Conservation (phyloP, 2,329 filamentous ascomycete species). For the Calonectria leucothoes region DNA sequence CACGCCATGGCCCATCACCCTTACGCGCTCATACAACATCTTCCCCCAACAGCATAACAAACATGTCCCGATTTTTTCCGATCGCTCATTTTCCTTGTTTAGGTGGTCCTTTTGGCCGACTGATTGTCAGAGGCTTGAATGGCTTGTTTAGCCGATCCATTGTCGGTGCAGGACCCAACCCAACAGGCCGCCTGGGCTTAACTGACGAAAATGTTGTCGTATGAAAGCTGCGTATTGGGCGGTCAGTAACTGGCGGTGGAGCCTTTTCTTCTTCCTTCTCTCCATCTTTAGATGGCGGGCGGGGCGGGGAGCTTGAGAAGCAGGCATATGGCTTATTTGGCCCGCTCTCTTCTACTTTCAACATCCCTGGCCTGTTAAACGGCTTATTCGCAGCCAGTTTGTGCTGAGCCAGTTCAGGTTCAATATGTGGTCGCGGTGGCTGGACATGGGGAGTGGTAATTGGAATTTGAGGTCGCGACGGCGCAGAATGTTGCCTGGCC, state of each 20-base stretch:
- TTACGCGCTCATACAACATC: neutral
- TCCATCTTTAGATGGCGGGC: slow-evolving; percentile 39
- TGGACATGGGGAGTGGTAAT: slow-evolving; percentile 7
- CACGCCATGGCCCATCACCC: neutral
- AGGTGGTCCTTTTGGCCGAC: slow-evolving; percentile 48
- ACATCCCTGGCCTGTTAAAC: slow-evolving; percentile 48
- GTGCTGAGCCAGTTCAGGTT: slow-evolving; percentile 50
- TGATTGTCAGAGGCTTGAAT: slow-evolving; percentile 68
- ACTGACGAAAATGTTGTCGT: slow-evolving; percentile 60
- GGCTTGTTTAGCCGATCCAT: slow-evolving; percentile 65
- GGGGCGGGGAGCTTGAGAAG: slow-evolving; percentile 68
- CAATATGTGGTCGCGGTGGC: slow-evolving; percentile 38
- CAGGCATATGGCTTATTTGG: slow-evolving; percentile 62
- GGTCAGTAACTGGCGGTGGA: slow-evolving; percentile 43
- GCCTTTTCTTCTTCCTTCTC: slow-evolving; percentile 38
- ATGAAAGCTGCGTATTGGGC: slow-evolving; percentile 60
- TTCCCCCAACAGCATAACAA: neutral
- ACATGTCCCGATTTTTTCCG: neutral
- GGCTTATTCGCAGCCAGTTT: slow-evolving; percentile 54
- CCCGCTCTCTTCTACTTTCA: slow-evolving; percentile 37
- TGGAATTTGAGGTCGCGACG: slow-evolving; percentile 33
- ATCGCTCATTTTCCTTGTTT: neutral
- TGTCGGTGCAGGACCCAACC: slow-evolving; percentile 58
- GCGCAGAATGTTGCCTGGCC: slow-evolving; percentile 42
- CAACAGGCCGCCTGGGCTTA: slow-evolving; percentile 56